Conservation (phyloP, 345 rosid species). For the Populus deltoides region DNA sequence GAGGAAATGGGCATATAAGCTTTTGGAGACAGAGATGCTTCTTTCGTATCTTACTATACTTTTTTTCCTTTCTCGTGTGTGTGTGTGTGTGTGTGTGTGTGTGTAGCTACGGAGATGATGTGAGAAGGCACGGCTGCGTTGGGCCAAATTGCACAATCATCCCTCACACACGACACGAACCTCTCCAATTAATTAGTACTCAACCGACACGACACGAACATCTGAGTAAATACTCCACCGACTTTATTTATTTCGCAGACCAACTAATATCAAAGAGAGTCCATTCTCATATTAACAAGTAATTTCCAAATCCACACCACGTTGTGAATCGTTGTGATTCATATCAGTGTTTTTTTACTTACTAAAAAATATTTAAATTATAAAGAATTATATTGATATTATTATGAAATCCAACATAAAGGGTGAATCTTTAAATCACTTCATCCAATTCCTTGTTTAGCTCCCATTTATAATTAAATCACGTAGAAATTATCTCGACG, state of each 20-base stretch:
- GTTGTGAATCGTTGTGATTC: too few species aligned
- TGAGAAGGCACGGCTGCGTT: constrained; percentile 19
- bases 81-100: too few species aligned
- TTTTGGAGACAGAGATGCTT: constrained; percentile 20
- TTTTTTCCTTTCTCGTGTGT: background rate
- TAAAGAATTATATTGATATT: too few species aligned
- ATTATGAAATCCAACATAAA: too few species aligned
- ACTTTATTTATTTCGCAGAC: constrained; percentile 18
- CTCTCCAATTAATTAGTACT: background rate
- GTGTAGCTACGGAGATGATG: background rate
- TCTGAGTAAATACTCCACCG: constrained; percentile 18
- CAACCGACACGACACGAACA: background rate
- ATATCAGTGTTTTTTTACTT: too few species aligned
- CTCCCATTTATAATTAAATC: too few species aligned
- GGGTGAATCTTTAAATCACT: too few species aligned
- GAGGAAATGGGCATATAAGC: constrained; percentile 20
- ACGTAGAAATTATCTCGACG: accelerated
- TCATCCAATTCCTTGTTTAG: too few species aligned
- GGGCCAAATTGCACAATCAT: constrained; percentile 32
- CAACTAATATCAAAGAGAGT: background rate
- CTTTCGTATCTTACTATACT: background rate
- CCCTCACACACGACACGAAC: background rate
- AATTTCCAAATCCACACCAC: too few species aligned
- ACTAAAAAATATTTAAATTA: too few species aligned
- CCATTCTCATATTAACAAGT: background rate